Percentiles rank a stretch among this genome's conserved stretches.
These are phyloP conservation scores for Phaeosphaeria sp. DNA, from an alignment of 2,329 filamentous ascomycete species.

Conservation along the genomic window DNA sequence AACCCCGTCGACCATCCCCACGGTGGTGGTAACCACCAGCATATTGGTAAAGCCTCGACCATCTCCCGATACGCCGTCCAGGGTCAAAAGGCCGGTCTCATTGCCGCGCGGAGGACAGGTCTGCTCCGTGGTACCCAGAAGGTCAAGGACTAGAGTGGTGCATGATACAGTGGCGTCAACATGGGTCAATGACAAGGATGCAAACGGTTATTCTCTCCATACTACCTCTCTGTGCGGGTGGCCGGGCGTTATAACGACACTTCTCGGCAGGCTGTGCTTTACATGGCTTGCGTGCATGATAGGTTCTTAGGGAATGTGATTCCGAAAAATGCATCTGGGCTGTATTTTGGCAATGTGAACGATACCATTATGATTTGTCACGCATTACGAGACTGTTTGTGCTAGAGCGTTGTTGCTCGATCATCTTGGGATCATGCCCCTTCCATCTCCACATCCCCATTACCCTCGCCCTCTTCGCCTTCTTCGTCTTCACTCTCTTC, in stretches of 20 bases:
- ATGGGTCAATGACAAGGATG: constrained; percentile 38
- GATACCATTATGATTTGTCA: neutral
- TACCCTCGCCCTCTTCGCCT: constrained; percentile 9
- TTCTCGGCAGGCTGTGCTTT: constrained; percentile 42
- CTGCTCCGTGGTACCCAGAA: constrained; percentile 99
- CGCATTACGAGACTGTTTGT: neutral
- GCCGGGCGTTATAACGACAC: constrained; percentile 48
- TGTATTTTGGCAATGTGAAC: constrained; percentile 35
- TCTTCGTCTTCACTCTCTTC: constrained; percentile 6
- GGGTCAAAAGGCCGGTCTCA: constrained; percentile 99
- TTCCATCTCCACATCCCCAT: constrained; percentile 26
- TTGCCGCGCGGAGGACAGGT: constrained; percentile 99
- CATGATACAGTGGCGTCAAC: constrained; percentile 36
- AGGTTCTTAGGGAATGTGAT: constrained; percentile 47
- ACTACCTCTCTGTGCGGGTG: constrained; percentile 42
- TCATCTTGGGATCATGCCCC: constrained; percentile 4
- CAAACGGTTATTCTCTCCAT: constrained; percentile 47
- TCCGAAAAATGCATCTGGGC: constrained; percentile 45
- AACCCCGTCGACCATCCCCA: constrained; percentile 96
- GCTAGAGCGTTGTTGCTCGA: neutral
- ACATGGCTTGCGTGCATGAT: constrained; percentile 43
- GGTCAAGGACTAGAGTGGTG: constrained; percentile 77
- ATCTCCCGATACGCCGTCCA: constrained; percentile 97
- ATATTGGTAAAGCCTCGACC: constrained; percentile 99
- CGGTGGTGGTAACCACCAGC: constrained; percentile 96